Evolutionary conservation across 2,329 filamentous ascomycete species (phyloP).

Genomic region (Stemphylium beticola): DNA sequence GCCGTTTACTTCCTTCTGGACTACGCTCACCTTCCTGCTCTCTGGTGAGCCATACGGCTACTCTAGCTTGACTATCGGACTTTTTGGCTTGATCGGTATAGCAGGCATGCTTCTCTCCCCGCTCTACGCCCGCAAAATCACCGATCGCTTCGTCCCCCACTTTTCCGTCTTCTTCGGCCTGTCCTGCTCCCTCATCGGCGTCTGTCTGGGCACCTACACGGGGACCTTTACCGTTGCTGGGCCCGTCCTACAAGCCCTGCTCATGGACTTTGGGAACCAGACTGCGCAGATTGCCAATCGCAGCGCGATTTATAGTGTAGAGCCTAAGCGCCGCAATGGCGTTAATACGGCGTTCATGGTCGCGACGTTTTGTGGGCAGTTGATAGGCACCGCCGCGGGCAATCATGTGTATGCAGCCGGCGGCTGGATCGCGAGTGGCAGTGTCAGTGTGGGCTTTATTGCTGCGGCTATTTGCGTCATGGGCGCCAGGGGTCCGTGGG

Average conservation of each 20-base stretch:
- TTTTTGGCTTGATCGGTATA: slow-evolving; percentile 81
- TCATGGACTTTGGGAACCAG: slow-evolving; percentile 75
- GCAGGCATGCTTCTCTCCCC: slow-evolving; percentile 71
- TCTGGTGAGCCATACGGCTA: slow-evolving; percentile 73
- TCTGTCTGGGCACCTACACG: slow-evolving; percentile 71
- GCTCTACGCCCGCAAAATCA: slow-evolving; percentile 71
- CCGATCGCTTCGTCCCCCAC: slow-evolving; percentile 72
- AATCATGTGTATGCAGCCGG: slow-evolving; percentile 62
- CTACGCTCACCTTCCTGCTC: slow-evolving; percentile 79
- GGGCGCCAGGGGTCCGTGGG: slow-evolving; percentile 61
- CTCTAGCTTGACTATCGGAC: slow-evolving; percentile 70
- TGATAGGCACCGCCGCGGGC: slow-evolving; percentile 66
- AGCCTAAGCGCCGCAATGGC: slow-evolving; percentile 73
- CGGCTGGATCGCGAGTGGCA: slow-evolving; percentile 64
- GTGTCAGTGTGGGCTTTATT: slow-evolving; percentile 63
- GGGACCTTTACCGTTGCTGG: slow-evolving; percentile 71
- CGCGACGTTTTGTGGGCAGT: slow-evolving; percentile 73
- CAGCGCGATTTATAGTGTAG: slow-evolving; percentile 71
- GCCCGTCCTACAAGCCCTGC: slow-evolving; percentile 73
- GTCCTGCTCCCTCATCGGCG: slow-evolving; percentile 64
- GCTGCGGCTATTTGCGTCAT: slow-evolving; percentile 56
- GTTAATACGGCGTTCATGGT: slow-evolving; percentile 87
- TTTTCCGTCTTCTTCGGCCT: slow-evolving; percentile 71
- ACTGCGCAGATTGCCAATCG: slow-evolving; percentile 77
- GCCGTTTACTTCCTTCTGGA: slow-evolving; percentile 73